These are phyloP conservation scores for Aureobasidium sp. DNA, from an alignment of 2,329 filamentous ascomycete genomes.

Conservation along the genomic window DNA sequence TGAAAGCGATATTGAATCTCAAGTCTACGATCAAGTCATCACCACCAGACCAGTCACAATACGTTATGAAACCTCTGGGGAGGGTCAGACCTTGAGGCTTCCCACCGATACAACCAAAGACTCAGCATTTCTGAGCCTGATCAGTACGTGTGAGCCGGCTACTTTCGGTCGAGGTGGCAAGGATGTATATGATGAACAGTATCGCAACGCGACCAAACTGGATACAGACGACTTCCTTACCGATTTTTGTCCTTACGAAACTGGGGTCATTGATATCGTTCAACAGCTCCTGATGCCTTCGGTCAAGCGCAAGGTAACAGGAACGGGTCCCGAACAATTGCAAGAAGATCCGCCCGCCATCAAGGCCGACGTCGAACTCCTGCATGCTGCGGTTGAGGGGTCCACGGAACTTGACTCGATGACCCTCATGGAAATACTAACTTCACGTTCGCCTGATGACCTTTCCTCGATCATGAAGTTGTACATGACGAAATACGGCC, in stretches of 20 bases:
- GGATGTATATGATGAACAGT: constrained; percentile 43
- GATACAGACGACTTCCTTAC: constrained; percentile 38
- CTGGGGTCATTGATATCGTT: constrained; percentile 44
- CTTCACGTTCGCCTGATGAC: not conserved
- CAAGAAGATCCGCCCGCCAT: not conserved
- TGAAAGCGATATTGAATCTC: not conserved
- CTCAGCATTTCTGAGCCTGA: constrained; percentile 4
- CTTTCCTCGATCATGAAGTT: not conserved
- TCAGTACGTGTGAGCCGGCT: constrained; percentile 31
- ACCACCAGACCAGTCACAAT: constrained; percentile 1
- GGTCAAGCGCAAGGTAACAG: constrained; percentile 3
- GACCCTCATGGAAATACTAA: not conserved
- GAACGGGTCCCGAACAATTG: not conserved
- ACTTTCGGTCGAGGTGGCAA: constrained; percentile 39
- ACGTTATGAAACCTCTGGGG: not conserved
- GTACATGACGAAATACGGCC: not conserved
- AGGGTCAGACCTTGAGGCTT: not conserved
- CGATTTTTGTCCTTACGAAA: constrained; percentile 43
- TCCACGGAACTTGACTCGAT: not conserved
- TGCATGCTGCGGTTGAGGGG: not conserved
- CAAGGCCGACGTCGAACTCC: not conserved
- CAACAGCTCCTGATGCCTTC: constrained; percentile 37
- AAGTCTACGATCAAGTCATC: not conserved
- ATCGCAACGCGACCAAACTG: constrained; percentile 47
- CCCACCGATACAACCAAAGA: not conserved